Percentiles rank a stretch among this genome's conserved stretches.
phyloP scores from a whole-genome alignment of 2,329 filamentous ascomycete species.

The Pseudogymnoascus sp. region DNA sequence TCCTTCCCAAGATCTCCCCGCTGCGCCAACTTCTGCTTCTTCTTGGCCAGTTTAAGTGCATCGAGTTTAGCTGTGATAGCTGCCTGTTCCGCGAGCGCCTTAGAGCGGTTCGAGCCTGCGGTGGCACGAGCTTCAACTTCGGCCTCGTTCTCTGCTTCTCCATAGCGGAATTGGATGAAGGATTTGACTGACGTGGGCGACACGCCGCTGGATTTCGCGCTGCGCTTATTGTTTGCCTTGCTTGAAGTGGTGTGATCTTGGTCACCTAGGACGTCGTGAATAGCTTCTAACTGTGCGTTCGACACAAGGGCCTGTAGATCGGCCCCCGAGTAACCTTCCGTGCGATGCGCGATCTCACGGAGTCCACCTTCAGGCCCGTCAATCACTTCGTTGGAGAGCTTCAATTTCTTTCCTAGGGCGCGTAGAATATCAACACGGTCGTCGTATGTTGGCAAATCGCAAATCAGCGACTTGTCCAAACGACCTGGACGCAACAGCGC shows the following conservation, averaged over 20 bases:
- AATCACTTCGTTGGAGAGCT: slow-evolving; percentile 60
- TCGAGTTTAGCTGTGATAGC: slow-evolving; percentile 76
- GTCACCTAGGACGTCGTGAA: slow-evolving; percentile 80
- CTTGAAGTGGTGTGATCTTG: slow-evolving; percentile 35
- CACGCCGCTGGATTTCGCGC: slow-evolving; percentile 7
- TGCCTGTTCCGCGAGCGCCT: slow-evolving; percentile 65
- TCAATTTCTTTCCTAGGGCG: slow-evolving; percentile 75
- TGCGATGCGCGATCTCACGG: slow-evolving; percentile 67
- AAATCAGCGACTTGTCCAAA: slow-evolving; percentile 86
- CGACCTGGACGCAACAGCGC: slow-evolving; percentile 85
- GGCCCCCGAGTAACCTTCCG: slow-evolving; percentile 87
- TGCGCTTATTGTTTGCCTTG: slow-evolving; percentile 24
- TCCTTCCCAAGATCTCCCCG: slow-evolving; percentile 22
- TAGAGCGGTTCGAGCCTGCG: slow-evolving; percentile 43
- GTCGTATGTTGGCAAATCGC: slow-evolving; percentile 72
- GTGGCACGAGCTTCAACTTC: slow-evolving; percentile 33
- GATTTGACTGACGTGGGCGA: slow-evolving; percentile 34
- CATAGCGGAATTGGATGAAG: slow-evolving; percentile 82
- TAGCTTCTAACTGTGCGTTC: slow-evolving; percentile 93
- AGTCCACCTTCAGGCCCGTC: slow-evolving; percentile 46
- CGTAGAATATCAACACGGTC: slow-evolving; percentile 84
- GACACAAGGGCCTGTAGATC: slow-evolving; percentile 93
- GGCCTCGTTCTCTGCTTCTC: slow-evolving; percentile 46
- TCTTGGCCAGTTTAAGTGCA: slow-evolving; percentile 65
- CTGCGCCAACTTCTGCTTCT: slow-evolving; percentile 25